A percentile compares a stretch with the other conserved stretches of the same genome.
These are phyloP conservation scores for Didymella lethalis DNA, from an alignment of 2,329 filamentous ascomycete genomes.

Conservation along the genomic window DNA sequence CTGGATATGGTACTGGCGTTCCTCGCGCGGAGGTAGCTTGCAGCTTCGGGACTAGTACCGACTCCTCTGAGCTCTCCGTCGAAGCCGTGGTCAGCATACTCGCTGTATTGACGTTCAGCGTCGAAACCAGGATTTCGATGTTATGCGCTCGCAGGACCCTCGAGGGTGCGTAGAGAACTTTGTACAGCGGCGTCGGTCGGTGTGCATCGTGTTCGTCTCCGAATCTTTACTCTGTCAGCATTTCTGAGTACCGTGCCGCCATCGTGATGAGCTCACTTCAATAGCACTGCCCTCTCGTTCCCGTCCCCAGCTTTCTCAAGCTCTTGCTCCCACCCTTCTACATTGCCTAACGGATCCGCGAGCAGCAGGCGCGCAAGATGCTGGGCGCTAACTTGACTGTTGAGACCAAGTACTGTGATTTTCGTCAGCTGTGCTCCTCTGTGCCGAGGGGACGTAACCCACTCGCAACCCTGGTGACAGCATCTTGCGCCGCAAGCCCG, in stretches of 20 bases:
- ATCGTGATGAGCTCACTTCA: constrained; percentile 45
- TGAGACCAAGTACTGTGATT: constrained; percentile 59
- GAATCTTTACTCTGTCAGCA: constrained; percentile 55
- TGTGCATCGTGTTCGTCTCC: constrained; percentile 60
- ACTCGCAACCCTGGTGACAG: constrained; percentile 65
- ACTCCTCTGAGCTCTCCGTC: constrained; percentile 63
- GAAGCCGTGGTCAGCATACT: constrained; percentile 37
- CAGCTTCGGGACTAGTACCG: constrained; percentile 76
- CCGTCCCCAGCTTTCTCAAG: constrained; percentile 43
- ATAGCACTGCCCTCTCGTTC: constrained; percentile 51
- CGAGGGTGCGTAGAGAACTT: constrained; percentile 70
- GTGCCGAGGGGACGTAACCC: constrained; percentile 41
- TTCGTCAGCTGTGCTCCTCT: constrained; percentile 26
- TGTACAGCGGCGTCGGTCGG: constrained; percentile 61
- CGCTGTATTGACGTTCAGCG: constrained; percentile 57
- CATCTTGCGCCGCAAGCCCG: constrained; percentile 64
- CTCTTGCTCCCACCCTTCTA: constrained; percentile 55
- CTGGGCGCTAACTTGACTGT: constrained; percentile 64
- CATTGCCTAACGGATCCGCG: constrained; percentile 55
- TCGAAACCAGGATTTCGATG: constrained; percentile 69
- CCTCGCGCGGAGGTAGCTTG: constrained; percentile 71
- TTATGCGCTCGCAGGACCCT: constrained; percentile 67
- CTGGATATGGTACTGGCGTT: constrained; percentile 77
- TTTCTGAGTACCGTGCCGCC: neutral
- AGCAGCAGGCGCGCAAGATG: constrained; percentile 70